Base-by-base conservation (phyloP, 2,329 filamentous ascomycete species). In the Cercospora berteroae region DNA sequence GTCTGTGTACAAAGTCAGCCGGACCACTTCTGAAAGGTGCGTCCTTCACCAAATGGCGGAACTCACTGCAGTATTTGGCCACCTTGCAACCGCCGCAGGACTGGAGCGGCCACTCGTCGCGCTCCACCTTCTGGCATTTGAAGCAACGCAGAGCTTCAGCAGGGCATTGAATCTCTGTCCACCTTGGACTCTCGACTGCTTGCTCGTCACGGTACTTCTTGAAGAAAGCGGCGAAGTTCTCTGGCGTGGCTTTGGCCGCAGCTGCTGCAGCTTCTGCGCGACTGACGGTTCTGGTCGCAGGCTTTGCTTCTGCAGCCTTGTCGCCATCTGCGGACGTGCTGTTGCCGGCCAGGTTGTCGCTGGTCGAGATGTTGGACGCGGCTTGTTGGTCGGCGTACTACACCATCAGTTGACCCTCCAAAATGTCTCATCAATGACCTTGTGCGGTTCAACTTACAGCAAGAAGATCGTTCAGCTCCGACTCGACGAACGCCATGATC, bases 41-140 rank as follows among this genome's bases (percentile, higher is more conserved):
- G 8, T 13, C 12, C 6, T 25, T 16, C 10, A n/a, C 23, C 3
- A 5, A 55, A 25, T 13, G 36, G 23, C 55, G 13, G 36, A 13
- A 61, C 59, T 61, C 16, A 61, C 59, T 42, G 31, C 64, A 65
- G 56, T 65, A 65, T n/a, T 18, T 31, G 7, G 20, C 29, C 12
- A 44, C 2, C 20, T 56, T 42, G 44, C 64, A 61, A 7, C 39
- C 42, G 9, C 64, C 57, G 29, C 64, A 65, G 13, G 55, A 25
- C 25, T 33, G 25, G 48, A 65, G 59, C 18, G 42, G 13, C 42
- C 16, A 31, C 13, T 55, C 57, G 3, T n/a, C 10, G 12, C 20
- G 20, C 10, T 42, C 48, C 29, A 57, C 25, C 13, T 63, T 42
- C n/a, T 18, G 12, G 29, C 61, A 63, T 20, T 33, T 57, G 12